These are phyloP conservation scores for Kwoniella dejecticola DNA, from an alignment of 768 basidiomycete species.

Conservation along the genomic window DNA sequence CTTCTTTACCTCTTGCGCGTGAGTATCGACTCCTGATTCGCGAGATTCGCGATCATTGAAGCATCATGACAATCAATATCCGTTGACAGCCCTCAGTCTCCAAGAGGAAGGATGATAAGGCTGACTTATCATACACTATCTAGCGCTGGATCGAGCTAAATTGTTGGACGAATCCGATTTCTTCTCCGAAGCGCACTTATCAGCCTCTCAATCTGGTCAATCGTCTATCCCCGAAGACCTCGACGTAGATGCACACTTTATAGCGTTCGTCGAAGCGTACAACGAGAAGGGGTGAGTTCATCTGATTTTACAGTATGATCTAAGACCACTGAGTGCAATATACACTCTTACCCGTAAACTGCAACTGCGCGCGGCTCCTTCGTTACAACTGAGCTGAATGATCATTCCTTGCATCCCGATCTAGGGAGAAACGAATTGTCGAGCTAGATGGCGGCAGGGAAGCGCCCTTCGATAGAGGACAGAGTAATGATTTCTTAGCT, in stretches of 20 bases:
- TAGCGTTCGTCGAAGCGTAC: constrained; percentile 76
- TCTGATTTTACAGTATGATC: neutral
- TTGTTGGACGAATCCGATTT: constrained; percentile 73
- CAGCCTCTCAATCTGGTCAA: constrained; percentile 71
- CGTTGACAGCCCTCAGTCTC: no score
- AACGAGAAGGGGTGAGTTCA: constrained; percentile 47
- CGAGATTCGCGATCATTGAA: no score
- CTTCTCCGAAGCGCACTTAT: constrained; percentile 75
- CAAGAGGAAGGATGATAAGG: no score
- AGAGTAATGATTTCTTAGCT: constrained; percentile 38
- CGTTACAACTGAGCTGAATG: no score
- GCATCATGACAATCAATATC: no score
- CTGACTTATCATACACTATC: neutral
- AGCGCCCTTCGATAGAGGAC: constrained; percentile 72
- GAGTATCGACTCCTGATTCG: constrained; percentile 19
- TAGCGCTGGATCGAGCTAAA: constrained; percentile 66
- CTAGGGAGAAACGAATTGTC: constrained; percentile 61
- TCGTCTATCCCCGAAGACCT: constrained; percentile 65
- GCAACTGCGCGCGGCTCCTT: no score
- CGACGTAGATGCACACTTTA: constrained; percentile 80
- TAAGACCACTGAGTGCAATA: no score
- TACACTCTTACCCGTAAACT: no score
- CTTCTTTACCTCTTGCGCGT: constrained; percentile 36
- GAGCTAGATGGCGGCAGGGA: constrained; percentile 80
- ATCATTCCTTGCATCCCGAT: no score